Conservation (phyloP, 768 basidiomycete species). For the Tephrocybe sp. region DNA sequence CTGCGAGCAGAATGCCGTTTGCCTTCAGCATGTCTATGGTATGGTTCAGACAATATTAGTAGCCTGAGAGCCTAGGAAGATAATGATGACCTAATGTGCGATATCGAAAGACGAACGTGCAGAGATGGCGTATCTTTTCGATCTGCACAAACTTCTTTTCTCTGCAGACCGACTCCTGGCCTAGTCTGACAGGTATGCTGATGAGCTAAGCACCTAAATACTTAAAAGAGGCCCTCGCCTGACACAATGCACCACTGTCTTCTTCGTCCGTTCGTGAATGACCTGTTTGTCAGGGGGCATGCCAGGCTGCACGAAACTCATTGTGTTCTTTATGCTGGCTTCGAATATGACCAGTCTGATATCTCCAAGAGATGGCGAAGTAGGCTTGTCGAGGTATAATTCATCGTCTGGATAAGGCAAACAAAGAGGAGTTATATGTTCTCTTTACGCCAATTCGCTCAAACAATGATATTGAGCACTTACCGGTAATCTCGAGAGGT, state of each 20-base stretch:
- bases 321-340: not conserved
- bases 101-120: conserved; percentile 10
- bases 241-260: conserved; percentile 4
- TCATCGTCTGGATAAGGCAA: conserved; percentile 12
- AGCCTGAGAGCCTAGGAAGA: too few relatives aligned
- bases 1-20: not conserved
- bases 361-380: conserved; percentile 4
- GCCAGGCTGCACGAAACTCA: conserved; percentile 3
- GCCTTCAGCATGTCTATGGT: conserved; percentile 3
- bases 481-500: conserved; percentile 7
- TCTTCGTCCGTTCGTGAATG: conserved; percentile 14
- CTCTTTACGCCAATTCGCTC: too few relatives aligned
- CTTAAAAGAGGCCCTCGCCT: conserved; percentile 1
- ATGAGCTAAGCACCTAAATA: too few relatives aligned
- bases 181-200: not conserved
- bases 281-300: conserved; percentile 6
- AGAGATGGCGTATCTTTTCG: conserved; percentile 3
- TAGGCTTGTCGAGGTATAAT: conserved; percentile 1
- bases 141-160: conserved; percentile 7
- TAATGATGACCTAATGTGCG: conserved; percentile 7
- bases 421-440: too few relatives aligned
- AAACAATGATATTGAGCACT: not conserved
- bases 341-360: conserved; percentile 11
- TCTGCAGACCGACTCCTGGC: conserved; percentile 3
- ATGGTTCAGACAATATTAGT: too few relatives aligned